phyloP scores from a whole-genome alignment of 345 rosid genomes.

The Rhodamnia rubescens region DNA sequence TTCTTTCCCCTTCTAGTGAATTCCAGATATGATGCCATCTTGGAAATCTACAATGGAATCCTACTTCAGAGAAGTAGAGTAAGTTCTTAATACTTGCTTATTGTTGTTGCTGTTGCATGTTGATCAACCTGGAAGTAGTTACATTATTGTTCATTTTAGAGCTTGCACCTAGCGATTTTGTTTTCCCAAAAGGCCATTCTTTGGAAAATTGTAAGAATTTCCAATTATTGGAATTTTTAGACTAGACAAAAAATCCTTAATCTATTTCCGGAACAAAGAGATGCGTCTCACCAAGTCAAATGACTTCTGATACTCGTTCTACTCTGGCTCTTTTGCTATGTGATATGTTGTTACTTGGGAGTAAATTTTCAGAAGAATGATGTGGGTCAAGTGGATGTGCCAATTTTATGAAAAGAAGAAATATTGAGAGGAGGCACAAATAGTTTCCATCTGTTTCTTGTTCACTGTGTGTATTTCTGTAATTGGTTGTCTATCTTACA shows the following conservation, averaged over 20 bases:
- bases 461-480: neutral
- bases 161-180: neutral
- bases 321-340: neutral
- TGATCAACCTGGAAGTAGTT: neutral
- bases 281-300: neutral
- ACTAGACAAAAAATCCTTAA: neutral
- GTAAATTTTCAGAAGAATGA: neutral
- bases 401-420: neutral
- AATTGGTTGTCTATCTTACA: neutral
- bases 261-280: neutral
- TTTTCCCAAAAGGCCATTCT: neutral
- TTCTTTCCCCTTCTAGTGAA: conserved; percentile 8
- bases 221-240: neutral
- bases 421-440: neutral
- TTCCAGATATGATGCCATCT: conserved; percentile 49
- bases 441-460: neutral
- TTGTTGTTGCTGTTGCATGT: neutral
- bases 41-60: conserved; percentile 61
- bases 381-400: neutral
- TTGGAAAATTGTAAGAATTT: neutral
- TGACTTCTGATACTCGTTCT: neutral
- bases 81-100: conserved; percentile 13
- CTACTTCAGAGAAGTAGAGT: conserved; percentile 35
- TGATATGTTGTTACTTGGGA: neutral
- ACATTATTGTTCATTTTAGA: neutral